Evolutionary conservation across 2,329 filamentous ascomycete genomes (phyloP), one percentile per base, ranked within the genome.

Genomic region (Aureobasidium sp.): DNA sequence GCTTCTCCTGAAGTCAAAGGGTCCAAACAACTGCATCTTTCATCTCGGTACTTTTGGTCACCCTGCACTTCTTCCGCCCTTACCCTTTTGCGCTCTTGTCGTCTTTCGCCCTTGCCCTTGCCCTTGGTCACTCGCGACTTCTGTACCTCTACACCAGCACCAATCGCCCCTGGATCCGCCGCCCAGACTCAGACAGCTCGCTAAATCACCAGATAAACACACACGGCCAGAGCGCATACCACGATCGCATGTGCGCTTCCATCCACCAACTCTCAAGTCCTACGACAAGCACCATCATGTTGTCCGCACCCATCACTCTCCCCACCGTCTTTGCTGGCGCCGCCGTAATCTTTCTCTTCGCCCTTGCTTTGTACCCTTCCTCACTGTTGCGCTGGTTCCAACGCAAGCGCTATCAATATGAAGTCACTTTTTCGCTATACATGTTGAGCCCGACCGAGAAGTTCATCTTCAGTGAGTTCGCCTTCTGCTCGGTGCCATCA

Each of bases 371-470:
- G 70, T 70, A 79, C 42, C 75, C 82, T 11, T 78, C 79, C 30
- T 76, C 77, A 36, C 73, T 95, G 69, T 83, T 90, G 66, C 86
- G 87, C 75, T 97, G 92, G 91, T 82, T 97, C 67, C 87, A 91
- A 76, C 85, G 92, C 76, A 99, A 99, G 82, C 87, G 92, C 74
- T 97, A 97, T 81, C 94, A 97, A 80, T 91, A 97, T 74, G 94
- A 99, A 79, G 93, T 97, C 74, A 97, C 93, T 13, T 94, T 95
- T 76, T 88, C 89, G 64, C 84, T 97, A 30, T 97, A 99, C 82
- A 97, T 99, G 89, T 88, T 97, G 69, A 97, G 92, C 41, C 89
- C 91, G 1, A 91, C 89, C 58, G 94, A 99, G 80, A 96, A 96
- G 76, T 93, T 96, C 77, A 87, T 96, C 69, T 96, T 97, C 78